Base-by-base conservation (phyloP, 164 flowering plant species). In the Annona squamosa region DNA sequence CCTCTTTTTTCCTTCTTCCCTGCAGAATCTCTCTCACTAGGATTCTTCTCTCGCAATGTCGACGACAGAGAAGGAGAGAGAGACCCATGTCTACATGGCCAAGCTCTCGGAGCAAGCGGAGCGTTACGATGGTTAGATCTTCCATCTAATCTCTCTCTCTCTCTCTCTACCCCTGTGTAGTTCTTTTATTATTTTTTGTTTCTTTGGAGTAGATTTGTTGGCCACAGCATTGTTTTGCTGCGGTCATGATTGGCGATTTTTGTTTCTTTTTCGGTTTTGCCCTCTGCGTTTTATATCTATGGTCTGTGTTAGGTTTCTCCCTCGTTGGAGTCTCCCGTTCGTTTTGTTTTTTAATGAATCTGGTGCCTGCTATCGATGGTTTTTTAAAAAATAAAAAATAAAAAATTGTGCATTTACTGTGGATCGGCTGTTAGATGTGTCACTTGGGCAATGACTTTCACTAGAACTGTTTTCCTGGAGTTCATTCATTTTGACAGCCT, bases 51-150 rank as follows among this genome's bases (percentile, higher is more conserved):
- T 46, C 18, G 46, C 63, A 71, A 72, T 67, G 65, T 46, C 63
- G 45, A 69, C 45, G 16, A 71, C 63, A 26, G 64, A 52, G 16
- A 26, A 26, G 37, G 79, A 77, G 68, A 69, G 70, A 43, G 70
- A 69, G 59, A 77, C 6, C 37, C 77, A 62, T 47, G 77, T 74
- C 41, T 74, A 74, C 77, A 59, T 45, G 65, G 71, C 76, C 41
- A 74, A 67, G 59, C 59, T 52, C 13, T 10, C 59, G 13, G 59
- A 52, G 56, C 71, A 71, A 47, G 77, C 77, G 1, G 77, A 75
- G 56, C 77, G 73, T 3, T 75, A 66, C 10, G 67, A 71, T 4
- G 77, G 77, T 75, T n/a, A 65, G 47, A 47, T 26, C n/a, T 48
- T 46, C 17, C 68, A 69, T 46, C 44, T 26, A 10, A 37, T 69